Percentiles rank a stretch among this genome's conserved stretches.
Conservation (phyloP, 73 alveolate genomes). For the Urostyla sp. region DNA sequence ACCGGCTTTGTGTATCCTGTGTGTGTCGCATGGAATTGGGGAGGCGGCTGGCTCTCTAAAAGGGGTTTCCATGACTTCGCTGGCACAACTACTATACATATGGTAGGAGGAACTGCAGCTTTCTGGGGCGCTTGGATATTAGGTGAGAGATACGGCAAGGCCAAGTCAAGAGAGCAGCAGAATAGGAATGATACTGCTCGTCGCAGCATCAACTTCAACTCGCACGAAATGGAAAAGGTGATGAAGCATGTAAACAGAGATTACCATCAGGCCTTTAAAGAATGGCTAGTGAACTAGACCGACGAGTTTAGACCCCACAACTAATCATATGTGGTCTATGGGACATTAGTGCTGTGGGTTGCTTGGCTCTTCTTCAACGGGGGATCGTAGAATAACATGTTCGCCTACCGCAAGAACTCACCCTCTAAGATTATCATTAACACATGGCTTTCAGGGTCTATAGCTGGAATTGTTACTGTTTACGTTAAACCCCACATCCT, state of each 20-base stretch:
- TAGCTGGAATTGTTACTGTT: slow-evolving; percentile 27
- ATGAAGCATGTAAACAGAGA: background rate
- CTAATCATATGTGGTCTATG: slow-evolving; percentile 52
- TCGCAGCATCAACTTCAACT: too few relatives aligned
- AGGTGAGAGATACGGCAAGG: slow-evolving; percentile 62
- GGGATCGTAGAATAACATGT: background rate
- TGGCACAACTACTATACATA: slow-evolving; percentile 61
- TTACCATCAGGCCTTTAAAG: background rate
- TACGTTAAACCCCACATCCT: slow-evolving; percentile 18
- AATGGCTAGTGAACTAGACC: slow-evolving; percentile 22
- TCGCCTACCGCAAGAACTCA: background rate
- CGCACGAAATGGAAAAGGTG: background rate
- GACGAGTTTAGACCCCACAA: slow-evolving; percentile 62
- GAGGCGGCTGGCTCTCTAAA: slow-evolving; percentile 71
- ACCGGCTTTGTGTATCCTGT: slow-evolving; percentile 68
- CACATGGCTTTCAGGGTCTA: slow-evolving; percentile 3
- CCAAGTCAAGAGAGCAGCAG: background rate
- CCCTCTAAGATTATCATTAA: slow-evolving; percentile 17
- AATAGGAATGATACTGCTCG: too few relatives aligned
- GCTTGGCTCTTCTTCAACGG: slow-evolving; percentile 64
- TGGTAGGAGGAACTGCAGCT: slow-evolving; percentile 75
- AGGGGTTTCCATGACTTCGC: slow-evolving; percentile 61
- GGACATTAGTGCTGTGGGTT: slow-evolving; percentile 60
- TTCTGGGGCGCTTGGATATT: slow-evolving; percentile 61
- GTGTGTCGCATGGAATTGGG: slow-evolving; percentile 79